phyloP scores from a whole-genome alignment of 805 yeast species.

The Wickerhamomyces xylosicus region DNA sequence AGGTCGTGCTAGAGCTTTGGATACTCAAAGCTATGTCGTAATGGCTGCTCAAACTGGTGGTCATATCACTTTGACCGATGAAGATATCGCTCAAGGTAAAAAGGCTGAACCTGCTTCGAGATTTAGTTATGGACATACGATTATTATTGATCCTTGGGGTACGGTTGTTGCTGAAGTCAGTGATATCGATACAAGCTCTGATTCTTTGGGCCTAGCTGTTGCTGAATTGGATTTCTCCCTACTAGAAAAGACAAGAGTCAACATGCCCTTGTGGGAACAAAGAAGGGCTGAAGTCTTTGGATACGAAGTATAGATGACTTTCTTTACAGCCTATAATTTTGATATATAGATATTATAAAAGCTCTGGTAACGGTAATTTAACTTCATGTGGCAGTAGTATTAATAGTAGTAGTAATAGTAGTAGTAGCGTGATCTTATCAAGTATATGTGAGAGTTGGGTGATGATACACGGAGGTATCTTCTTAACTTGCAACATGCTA shows the following conservation, averaged over 20 bases:
- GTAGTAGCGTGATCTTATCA: too few species aligned
- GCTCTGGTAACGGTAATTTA: too few species aligned
- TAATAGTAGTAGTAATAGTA: too few species aligned
- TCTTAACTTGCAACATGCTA: too few species aligned
- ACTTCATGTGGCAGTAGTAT: too few species aligned
- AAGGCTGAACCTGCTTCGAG: constrained; percentile 26
- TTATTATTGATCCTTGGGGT: constrained; percentile 93
- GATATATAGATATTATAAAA: too few species aligned
- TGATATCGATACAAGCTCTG: constrained; percentile 29
- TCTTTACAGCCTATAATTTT: too few species aligned
- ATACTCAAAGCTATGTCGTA: constrained; percentile 76
- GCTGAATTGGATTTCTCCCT: constrained; percentile 57
- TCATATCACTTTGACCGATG: constrained; percentile 34
- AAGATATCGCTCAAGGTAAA: constrained; percentile 17
- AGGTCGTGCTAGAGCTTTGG: constrained; percentile 80
- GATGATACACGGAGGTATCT: too few species aligned
- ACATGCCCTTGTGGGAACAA: constrained; percentile 75
- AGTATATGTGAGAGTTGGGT: too few species aligned
- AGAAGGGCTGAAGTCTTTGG: constrained; percentile 50
- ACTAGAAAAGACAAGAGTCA: constrained; percentile 40
- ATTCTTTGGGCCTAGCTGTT: constrained; percentile 30
- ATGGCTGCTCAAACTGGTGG: constrained; percentile 84
- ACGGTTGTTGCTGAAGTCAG: constrained; percentile 50
- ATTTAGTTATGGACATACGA: constrained; percentile 77
- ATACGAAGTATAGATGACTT: constrained; percentile 10